Conservation (phyloP, 768 basidiomycete genomes). For the Fomitopsis serialis region DNA sequence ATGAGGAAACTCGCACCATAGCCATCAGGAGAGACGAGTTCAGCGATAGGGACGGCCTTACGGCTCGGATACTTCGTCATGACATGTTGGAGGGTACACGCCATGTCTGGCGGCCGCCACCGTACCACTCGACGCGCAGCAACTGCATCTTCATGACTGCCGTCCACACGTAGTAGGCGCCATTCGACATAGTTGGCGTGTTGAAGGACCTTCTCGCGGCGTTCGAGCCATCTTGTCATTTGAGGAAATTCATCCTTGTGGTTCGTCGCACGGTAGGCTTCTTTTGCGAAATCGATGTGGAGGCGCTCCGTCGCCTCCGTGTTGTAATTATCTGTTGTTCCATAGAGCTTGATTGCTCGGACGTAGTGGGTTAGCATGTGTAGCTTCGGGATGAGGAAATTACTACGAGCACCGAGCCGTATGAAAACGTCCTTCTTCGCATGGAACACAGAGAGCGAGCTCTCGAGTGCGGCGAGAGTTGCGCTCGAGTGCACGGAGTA, state of each 20-base stretch:
- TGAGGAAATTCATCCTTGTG: constrained; percentile 12
- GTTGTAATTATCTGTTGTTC: constrained; percentile 19
- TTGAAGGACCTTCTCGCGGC: constrained; percentile 7
- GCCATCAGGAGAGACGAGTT: not conserved
- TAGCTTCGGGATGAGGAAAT: constrained; percentile 21
- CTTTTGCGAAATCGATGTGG: no score
- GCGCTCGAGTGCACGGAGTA: constrained; percentile 12
- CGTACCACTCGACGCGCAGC: not conserved
- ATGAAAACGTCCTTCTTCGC: constrained; percentile 20
- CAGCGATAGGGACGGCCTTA: not conserved
- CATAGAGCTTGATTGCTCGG: constrained; percentile 11
- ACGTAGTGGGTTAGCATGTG: constrained; percentile 17
- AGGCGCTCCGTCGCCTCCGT: no score
- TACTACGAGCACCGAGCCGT: constrained; percentile 12
- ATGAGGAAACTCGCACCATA: constrained; percentile 1
- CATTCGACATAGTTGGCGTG: constrained; percentile 9
- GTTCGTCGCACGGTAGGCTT: constrained; percentile 15
- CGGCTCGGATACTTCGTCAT: constrained; percentile 4
- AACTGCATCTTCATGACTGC: not conserved
- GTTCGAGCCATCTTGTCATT: constrained; percentile 13
- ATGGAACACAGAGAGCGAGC: constrained; percentile 15
- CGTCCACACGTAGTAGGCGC: not conserved
- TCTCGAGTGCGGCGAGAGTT: constrained; percentile 10
- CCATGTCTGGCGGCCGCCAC: not conserved
- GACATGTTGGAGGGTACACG: not conserved